Base-by-base conservation (phyloP, 2,329 filamentous ascomycete species). In the Leptographium wingfieldii region DNA sequence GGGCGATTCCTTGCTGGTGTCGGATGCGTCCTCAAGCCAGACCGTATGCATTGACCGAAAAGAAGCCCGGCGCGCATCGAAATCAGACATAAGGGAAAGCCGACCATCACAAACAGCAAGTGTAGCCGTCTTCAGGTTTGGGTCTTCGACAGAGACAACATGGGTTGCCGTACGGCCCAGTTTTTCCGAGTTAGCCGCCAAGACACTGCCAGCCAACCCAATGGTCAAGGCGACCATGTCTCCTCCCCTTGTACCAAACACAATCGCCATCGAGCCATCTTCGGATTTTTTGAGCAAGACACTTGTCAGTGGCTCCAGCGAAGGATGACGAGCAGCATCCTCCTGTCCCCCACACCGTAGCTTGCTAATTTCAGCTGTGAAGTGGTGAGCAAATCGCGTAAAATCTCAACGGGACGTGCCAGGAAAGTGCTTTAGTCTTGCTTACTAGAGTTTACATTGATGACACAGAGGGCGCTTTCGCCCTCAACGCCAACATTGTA, bases 181-280 rank as follows among this genome's bases (percentile, higher is more conserved):
- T 35, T 65, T 67, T 29, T 67, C 65, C 5, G 69, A 63, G 16
- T 68, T 60, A 6, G 69, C 63, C 0, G 65, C 60, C 3, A 61
- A 58, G 9, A 66, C 52, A 27, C 59, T 61, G 5, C 62, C 64
- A 6, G 71, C 49, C 19, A 65, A 65, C 31, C 55, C 54, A 3
- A 68, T 58, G 12, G 60, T 53, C 19, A 80, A 59, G 0, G 72
- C 78, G 33, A 80, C 67, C 2, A 83, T 67, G 43, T 80, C 74
- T 1, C 81, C 81, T 60, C 77, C 77, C 58, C 79, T 74, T 31
- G 78, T 81, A 10, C 81, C 81, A 5, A 76, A 66, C 2, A 82
- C 60, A 16, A 68, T 33, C 0, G 64, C 67, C 62, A 35, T 57
- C 16, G 72, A 66, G 0, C 68, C 65, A 0, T 69, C 65, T 0